Percentiles rank a stretch among this genome's conserved stretches.
Evolutionary conservation across 805 yeast genomes (phyloP).

Genomic region (Ogataea dorogensis): DNA sequence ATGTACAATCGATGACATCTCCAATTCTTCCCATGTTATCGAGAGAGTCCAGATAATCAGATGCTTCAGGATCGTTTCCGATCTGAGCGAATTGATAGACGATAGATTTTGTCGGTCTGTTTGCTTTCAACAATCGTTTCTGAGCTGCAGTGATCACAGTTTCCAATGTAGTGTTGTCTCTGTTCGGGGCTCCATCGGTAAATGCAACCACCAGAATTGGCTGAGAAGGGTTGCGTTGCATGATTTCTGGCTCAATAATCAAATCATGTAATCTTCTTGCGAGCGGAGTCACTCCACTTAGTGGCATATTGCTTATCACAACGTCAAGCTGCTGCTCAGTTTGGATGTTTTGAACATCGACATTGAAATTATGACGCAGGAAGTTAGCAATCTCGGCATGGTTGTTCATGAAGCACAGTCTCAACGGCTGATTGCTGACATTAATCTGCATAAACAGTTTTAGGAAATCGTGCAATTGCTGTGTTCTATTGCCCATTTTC

Average conservation of each 20-base stretch:
- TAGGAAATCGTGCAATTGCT: slow-evolving; percentile 22
- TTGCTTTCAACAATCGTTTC: slow-evolving; percentile 9
- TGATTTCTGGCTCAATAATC: slow-evolving; percentile 22
- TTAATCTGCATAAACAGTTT: slow-evolving; percentile 21
- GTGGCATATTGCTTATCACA: slow-evolving; percentile 17
- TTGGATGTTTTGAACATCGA: slow-evolving; percentile 21
- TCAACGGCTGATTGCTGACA: slow-evolving; percentile 24
- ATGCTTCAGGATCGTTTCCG: slow-evolving; percentile 23
- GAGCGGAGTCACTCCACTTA: slow-evolving; percentile 25
- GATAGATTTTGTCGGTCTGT: slow-evolving; percentile 18
- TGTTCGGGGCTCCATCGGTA: slow-evolving; percentile 28
- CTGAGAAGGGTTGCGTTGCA: slow-evolving; percentile 15
- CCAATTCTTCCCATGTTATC: slow-evolving; percentile 22
- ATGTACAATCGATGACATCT: slow-evolving; percentile 29
- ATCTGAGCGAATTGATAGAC: slow-evolving; percentile 29
- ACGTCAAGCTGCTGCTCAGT: slow-evolving; percentile 19
- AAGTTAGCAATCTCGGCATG: slow-evolving; percentile 17
- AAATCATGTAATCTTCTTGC: slow-evolving; percentile 21
- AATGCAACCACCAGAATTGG: slow-evolving; percentile 23
- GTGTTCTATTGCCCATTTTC: slow-evolving; percentile 20
- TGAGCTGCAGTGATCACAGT: slow-evolving; percentile 18
- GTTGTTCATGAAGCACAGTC: slow-evolving; percentile 24
- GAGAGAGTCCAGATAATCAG: slow-evolving; percentile 23
- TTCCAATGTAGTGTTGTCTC: slow-evolving; percentile 16
- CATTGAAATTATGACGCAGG: slow-evolving; percentile 4